phyloP scores from a whole-genome alignment of 2,329 filamentous ascomycete genomes.

The Epichloe elymi region DNA sequence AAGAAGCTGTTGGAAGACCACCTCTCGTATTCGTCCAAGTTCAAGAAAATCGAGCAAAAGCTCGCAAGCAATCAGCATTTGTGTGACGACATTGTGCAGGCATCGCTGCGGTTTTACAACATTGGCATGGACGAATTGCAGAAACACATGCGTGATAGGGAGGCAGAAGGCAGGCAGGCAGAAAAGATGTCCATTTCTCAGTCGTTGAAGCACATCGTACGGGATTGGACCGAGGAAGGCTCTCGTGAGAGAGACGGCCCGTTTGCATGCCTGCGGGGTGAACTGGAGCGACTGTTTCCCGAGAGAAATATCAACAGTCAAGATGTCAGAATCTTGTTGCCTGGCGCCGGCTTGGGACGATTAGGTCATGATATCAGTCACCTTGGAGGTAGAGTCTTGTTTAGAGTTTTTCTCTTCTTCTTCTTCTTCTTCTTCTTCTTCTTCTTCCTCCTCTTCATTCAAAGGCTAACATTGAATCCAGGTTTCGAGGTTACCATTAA shows the following conservation, averaged over 20 bases:
- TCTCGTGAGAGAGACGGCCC: conserved; percentile 29
- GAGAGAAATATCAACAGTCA: conserved; percentile 4
- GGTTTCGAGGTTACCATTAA: conserved; percentile 40
- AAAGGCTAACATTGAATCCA: conserved; percentile 5
- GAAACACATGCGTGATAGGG: conserved; percentile 24
- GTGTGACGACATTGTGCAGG: conserved; percentile 30
- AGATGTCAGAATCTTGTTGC: conserved; percentile 30
- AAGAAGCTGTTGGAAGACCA: conserved; percentile 34
- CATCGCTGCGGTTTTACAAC: conserved; percentile 33
- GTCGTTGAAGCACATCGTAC: conserved; percentile 42
- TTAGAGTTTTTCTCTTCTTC: background rate
- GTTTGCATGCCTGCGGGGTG: conserved; percentile 25
- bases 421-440: background rate
- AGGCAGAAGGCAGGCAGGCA: conserved; percentile 22
- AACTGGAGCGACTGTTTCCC: conserved; percentile 20
- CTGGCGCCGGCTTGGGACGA: conserved; percentile 39
- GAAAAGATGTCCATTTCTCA: conserved; percentile 38
- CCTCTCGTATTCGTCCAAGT: conserved; percentile 42
- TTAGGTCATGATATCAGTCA: conserved; percentile 36
- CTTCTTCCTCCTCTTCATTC: background rate
- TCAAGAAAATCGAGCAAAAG: conserved; percentile 28
- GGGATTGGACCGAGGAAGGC: conserved; percentile 41
- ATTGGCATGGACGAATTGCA: conserved; percentile 31
- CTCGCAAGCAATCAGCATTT: conserved; percentile 31
- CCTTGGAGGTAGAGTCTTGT: conserved; percentile 21